These are phyloP conservation scores for Tripidium arundinaceum DNA, from an alignment of 202 grass and related monocot species.

Conservation along the genomic window DNA sequence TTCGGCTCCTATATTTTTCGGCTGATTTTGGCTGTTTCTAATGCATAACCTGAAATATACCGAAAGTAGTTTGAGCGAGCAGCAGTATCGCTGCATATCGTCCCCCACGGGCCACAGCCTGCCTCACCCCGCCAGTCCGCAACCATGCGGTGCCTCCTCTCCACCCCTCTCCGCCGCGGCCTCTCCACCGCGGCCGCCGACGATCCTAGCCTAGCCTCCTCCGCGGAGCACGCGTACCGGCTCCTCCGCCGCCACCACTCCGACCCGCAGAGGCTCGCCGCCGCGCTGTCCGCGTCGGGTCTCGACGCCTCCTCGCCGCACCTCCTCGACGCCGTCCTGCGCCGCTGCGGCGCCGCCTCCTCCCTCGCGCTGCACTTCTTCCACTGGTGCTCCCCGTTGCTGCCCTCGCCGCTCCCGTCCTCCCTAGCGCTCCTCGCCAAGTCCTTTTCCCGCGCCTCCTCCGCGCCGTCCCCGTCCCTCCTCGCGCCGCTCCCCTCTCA, in stretches of 20 bases:
- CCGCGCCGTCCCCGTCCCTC: slow-evolving; percentile 60
- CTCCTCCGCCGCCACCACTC: slow-evolving; percentile 63
- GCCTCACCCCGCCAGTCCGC: not conserved
- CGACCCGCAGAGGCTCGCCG: slow-evolving; percentile 41
- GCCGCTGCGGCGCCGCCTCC: slow-evolving; percentile 59
- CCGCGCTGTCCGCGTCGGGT: slow-evolving; percentile 56
- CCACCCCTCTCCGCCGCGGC: not conserved
- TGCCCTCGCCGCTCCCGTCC: slow-evolving; percentile 48
- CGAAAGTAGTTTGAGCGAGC: no score
- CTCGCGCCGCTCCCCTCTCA: slow-evolving; percentile 65
- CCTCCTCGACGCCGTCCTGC: slow-evolving; percentile 67
- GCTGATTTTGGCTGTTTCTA: no score
- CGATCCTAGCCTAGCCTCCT: slow-evolving; percentile 29
- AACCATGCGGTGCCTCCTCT: slow-evolving; percentile 23
- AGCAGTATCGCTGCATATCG: not conserved
- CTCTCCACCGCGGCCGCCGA: slow-evolving; percentile 33
- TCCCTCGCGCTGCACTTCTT: slow-evolving; percentile 61
- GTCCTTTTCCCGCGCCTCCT: slow-evolving; percentile 51
- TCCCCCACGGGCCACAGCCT: not conserved
- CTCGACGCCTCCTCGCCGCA: slow-evolving; percentile 45
- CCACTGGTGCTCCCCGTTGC: slow-evolving; percentile 63
- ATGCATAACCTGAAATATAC: no score
- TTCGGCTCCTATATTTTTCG: no score
- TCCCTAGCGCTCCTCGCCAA: slow-evolving; percentile 67
- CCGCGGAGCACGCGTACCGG: slow-evolving; percentile 55